Conservation (phyloP, 129 eudicot genomes). For the Smallanthus sonchifolius region DNA sequence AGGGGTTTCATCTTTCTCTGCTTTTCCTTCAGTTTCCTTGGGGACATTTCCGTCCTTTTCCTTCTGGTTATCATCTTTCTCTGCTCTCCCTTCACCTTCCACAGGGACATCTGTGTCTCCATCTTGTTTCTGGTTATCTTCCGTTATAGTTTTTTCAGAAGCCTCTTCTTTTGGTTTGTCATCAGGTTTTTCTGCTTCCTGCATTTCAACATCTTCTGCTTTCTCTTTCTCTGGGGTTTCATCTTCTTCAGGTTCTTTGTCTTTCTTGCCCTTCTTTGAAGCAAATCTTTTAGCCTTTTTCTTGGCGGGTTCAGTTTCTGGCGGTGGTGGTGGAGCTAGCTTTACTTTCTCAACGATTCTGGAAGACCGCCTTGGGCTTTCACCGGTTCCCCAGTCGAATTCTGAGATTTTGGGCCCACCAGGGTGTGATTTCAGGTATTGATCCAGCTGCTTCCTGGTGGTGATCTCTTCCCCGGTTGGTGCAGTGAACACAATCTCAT, state of each 20-base stretch:
- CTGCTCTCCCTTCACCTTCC: slow-evolving; percentile 1
- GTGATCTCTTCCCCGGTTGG: slow-evolving; percentile 84
- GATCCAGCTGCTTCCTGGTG: slow-evolving; percentile 60
- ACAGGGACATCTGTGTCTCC: slow-evolving; percentile 17
- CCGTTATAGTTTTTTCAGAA: slow-evolving; percentile 15
- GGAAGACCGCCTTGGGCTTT: slow-evolving; percentile 73
- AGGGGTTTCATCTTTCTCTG: slow-evolving; percentile 19
- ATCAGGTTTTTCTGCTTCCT: slow-evolving; percentile 19
- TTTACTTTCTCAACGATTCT: slow-evolving; percentile 73
- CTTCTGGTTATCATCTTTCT: slow-evolving; percentile 22
- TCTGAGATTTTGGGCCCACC: slow-evolving; percentile 64
- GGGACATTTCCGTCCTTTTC: slow-evolving; percentile 23
- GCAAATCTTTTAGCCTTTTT: slow-evolving; percentile 43
- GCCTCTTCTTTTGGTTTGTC: slow-evolving; percentile 27
- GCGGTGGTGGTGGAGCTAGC: slow-evolving; percentile 36
- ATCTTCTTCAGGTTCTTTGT: slow-evolving; percentile 29
- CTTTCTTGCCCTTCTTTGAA: slow-evolving; percentile 50
- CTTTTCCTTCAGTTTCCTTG: neutral
- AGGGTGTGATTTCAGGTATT: slow-evolving; percentile 77
- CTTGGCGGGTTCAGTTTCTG: slow-evolving; percentile 49
- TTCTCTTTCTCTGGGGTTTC: slow-evolving; percentile 35
- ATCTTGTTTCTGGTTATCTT: slow-evolving; percentile 27
- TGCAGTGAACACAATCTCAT: slow-evolving; percentile 66
- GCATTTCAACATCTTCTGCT: slow-evolving; percentile 31
- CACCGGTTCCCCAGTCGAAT: slow-evolving; percentile 83